Conservation (phyloP, 202 grass and related monocot species). For the Setaria viridis region DNA sequence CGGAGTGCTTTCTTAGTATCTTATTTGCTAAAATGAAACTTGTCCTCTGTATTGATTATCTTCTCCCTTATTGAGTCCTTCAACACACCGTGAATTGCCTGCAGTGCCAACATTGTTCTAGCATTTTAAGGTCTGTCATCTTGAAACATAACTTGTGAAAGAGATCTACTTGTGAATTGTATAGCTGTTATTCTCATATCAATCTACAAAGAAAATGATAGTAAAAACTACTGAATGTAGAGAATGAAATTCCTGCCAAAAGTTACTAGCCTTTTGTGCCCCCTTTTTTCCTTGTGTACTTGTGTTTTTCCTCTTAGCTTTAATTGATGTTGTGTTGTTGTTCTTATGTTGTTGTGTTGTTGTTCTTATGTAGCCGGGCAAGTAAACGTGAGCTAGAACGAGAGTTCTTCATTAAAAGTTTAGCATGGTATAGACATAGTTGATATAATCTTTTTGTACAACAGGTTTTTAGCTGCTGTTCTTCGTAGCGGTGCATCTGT, state of each 20-base stretch:
- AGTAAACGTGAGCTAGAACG: constrained; percentile 21
- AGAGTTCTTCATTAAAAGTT: constrained; percentile 19
- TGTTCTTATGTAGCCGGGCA: constrained; percentile 16
- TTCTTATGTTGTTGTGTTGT: constrained; percentile 22
- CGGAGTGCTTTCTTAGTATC: constrained; percentile 18
- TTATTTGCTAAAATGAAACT: constrained; percentile 29
- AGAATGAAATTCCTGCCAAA: constrained; percentile 25
- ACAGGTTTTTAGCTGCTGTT: constrained; percentile 72
- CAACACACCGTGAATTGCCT: neutral
- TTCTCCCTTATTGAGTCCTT: constrained; percentile 4
- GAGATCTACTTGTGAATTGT: neutral
- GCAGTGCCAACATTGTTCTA: constrained; percentile 18
- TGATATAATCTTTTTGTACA: constrained; percentile 32
- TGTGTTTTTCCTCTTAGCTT: constrained; percentile 4
- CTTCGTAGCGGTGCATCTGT: constrained; percentile 57
- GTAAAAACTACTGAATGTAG: neutral
- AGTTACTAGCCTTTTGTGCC: constrained; percentile 12
- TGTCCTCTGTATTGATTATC: neutral
- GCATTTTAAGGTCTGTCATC: constrained; percentile 18
- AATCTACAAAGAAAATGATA: neutral
- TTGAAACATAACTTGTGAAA: constrained; percentile 43
- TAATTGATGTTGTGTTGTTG: constrained; percentile 31
- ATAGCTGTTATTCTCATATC: neutral
- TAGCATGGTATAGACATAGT: constrained; percentile 12
- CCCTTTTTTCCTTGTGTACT: neutral